Conservation (phyloP, 495 filamentous ascomycete genomes). For the Letharia lupina region DNA sequence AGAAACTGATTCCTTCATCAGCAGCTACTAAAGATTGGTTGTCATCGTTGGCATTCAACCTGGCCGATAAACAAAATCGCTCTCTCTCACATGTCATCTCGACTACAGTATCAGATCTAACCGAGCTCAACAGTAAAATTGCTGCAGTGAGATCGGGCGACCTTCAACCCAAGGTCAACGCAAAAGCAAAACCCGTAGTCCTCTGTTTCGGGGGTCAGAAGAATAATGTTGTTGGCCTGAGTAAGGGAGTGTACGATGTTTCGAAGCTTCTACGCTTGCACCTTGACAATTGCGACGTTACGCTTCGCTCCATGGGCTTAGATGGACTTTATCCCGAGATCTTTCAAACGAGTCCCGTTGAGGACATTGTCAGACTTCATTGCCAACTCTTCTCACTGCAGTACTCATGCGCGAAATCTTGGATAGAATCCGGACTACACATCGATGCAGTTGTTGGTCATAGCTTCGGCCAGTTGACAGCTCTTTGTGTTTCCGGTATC, state of each 20-base stretch:
- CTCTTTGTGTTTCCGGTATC: conserved; percentile 34
- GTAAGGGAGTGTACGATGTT: conserved; percentile 26
- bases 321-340: conserved; percentile 40
- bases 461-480: conserved; percentile 43
- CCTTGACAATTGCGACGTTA: conserved; percentile 34
- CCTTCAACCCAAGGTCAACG: too few relatives aligned
- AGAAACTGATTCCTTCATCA: not conserved
- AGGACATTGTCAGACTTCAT: conserved; percentile 40
- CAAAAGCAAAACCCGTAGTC: conserved; percentile 21
- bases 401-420: conserved; percentile 38
- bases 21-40: too few relatives aligned
- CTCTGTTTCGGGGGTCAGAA: conserved; percentile 34
- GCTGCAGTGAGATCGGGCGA: not conserved
- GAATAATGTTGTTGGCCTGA: conserved; percentile 21
- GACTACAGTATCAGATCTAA: not conserved
- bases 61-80: not conserved
- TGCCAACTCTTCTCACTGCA: conserved; percentile 40
- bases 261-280: conserved; percentile 30
- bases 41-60: not conserved
- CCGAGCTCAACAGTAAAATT: not conserved
- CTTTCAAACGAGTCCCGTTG: conserved; percentile 33
- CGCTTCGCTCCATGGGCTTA: conserved; percentile 19
- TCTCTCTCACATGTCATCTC: not conserved
- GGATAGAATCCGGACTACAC: conserved; percentile 40
- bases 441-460: conserved; percentile 43